A percentile compares a stretch with the other conserved stretches of the same genome.
Evolutionary conservation across 495 filamentous ascomycete species (phyloP).

Genomic region (Penicillium steckii): DNA sequence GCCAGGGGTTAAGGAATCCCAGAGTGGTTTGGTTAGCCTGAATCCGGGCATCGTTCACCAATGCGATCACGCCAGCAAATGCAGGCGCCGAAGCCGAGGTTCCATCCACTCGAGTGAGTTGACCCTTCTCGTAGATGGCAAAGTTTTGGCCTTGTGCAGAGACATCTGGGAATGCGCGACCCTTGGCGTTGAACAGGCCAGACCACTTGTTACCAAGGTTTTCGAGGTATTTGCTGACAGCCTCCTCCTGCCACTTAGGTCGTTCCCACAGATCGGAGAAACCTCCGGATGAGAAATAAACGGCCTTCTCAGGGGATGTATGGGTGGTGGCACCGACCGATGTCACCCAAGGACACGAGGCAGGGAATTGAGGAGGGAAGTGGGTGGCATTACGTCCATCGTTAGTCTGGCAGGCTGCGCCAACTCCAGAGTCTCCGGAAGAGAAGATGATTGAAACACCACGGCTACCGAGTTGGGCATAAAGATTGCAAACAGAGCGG

Average conservation of each 20-base stretch:
- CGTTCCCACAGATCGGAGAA: constrained; percentile 66
- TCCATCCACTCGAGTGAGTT: constrained; percentile 52
- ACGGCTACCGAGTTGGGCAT: constrained; percentile 69
- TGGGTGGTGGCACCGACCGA: constrained; percentile 65
- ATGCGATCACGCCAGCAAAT: constrained; percentile 59
- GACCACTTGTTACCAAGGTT: constrained; percentile 44
- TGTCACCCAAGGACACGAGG: constrained; percentile 71
- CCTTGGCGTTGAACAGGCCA: constrained; percentile 57
- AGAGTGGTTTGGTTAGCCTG: constrained; percentile 52
- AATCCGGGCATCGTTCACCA: constrained; percentile 68
- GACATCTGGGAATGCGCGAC: constrained; percentile 74
- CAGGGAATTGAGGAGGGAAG: constrained; percentile 72
- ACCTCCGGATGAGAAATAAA: constrained; percentile 60
- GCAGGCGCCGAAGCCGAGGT: constrained; percentile 67
- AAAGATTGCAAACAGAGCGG: constrained; percentile 65
- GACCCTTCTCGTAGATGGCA: constrained; percentile 54
- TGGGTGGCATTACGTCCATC: constrained; percentile 64
- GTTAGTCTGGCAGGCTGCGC: constrained; percentile 62
- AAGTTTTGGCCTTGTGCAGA: constrained; percentile 59
- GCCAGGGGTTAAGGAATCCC: constrained; percentile 75
- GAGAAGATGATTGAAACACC: constrained; percentile 73
- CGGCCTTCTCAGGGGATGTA: constrained; percentile 56
- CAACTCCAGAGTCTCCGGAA: constrained; percentile 71
- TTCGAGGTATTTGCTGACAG: constrained; percentile 57
- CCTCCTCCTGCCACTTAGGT: constrained; percentile 59